These are phyloP conservation scores for Ceriops zippeliana DNA, from an alignment of 345 rosid genomes.

Conservation along the genomic window DNA sequence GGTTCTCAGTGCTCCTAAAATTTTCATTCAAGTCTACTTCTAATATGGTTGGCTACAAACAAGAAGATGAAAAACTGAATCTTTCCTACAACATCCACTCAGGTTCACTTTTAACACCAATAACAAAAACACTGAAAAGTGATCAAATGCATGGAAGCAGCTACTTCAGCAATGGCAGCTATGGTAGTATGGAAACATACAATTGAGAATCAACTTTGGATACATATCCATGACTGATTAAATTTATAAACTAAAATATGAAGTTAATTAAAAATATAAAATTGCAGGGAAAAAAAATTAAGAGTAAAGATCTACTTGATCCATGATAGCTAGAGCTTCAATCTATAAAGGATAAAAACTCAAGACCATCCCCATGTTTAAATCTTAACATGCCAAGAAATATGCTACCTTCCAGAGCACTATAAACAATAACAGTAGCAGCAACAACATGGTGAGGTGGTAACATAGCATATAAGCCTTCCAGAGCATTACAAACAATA, in stretches of 20 bases:
- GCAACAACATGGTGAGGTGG: background rate
- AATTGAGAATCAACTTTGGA: too few relatives aligned
- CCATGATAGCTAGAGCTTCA: background rate
- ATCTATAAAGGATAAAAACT: background rate
- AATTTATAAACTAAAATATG: too few relatives aligned
- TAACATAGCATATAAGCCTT: background rate
- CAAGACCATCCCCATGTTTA: background rate
- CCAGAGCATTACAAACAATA: slow-evolving; percentile 1
- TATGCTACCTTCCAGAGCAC: background rate
- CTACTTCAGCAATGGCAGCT: too few relatives aligned
- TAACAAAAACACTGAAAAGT: too few relatives aligned
- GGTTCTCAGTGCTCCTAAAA: too few relatives aligned
- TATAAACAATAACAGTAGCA: background rate
- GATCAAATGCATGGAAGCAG: too few relatives aligned
- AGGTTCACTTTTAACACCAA: background rate
- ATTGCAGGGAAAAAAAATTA: background rate
- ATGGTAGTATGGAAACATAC: too few relatives aligned
- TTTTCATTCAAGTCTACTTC: background rate
- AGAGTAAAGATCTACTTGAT: background rate
- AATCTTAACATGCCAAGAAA: background rate
- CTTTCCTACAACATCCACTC: background rate
- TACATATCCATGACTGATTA: too few relatives aligned
- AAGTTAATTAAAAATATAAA: too few relatives aligned
- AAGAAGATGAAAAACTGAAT: background rate
- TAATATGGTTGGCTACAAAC: background rate